Conservation (phyloP, 495 filamentous ascomycete species). For the Neurospora hispaniola region DNA sequence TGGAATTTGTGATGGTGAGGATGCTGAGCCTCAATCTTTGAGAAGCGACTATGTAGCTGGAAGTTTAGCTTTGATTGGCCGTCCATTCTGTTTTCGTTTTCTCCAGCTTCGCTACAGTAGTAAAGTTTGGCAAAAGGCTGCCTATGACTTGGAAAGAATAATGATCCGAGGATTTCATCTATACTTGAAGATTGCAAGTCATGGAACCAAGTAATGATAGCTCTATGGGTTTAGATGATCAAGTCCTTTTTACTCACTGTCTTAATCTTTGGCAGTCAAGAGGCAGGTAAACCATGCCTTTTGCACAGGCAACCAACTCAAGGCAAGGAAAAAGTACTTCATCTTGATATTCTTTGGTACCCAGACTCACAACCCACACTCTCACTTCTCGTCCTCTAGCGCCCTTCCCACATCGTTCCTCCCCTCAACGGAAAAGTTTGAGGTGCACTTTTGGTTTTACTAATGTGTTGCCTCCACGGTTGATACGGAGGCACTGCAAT, state of each 20-base stretch:
- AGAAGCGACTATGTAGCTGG: not conserved
- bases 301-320: not conserved
- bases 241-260: not conserved
- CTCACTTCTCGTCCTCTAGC: not conserved
- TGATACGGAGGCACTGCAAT: not conserved
- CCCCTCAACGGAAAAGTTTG: not conserved
- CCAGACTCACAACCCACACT: not conserved
- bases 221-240: not conserved
- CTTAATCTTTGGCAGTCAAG: not conserved
- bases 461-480: not conserved
- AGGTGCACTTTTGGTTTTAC: not conserved
- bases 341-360: not conserved
- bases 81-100: not conserved
- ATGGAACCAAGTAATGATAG: not conserved
- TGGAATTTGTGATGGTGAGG: not conserved
- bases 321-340: not conserved
- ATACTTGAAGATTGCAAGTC: not conserved
- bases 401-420: not conserved
- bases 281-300: not conserved
- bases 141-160: not conserved
- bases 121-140: not conserved
- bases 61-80: not conserved
- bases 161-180: not conserved
- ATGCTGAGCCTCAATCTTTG: not conserved
- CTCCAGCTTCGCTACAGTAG: not conserved